A percentile compares a stretch with the other conserved stretches of the same genome.
These are phyloP conservation scores for Botrytis byssoidea DNA, from an alignment of 2,329 filamentous ascomycete species.

Conservation along the genomic window DNA sequence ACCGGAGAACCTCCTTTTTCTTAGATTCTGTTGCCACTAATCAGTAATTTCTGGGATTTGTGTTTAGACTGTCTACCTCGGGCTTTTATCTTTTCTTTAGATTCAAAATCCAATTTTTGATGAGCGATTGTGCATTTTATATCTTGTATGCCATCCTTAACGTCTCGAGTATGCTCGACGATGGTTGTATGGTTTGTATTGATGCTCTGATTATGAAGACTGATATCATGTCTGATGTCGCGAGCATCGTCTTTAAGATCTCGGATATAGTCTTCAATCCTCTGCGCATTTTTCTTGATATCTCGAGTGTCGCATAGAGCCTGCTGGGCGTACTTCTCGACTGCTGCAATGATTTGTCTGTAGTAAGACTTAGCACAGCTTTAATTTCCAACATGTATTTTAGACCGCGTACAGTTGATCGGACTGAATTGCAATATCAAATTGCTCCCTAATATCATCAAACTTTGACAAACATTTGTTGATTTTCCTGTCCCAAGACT, in stretches of 20 bases:
- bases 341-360: background rate
- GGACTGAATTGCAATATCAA: conserved; percentile 8
- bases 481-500: background rate
- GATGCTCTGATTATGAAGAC: background rate
- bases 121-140: background rate
- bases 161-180: background rate
- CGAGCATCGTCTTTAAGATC: background rate
- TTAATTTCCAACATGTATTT: background rate
- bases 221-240: background rate
- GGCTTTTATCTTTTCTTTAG: background rate
- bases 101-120: background rate
- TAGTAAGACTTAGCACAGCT: background rate
- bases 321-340: background rate
- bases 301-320: background rate
- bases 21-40: background rate
- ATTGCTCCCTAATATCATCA: background rate
- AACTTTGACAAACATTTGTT: background rate
- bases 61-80: background rate
- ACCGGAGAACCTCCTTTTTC: background rate
- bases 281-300: background rate
- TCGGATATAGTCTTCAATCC: background rate
- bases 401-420: background rate
- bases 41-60: background rate
- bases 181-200: background rate
- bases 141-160: background rate